A percentile compares a stretch with the other conserved stretches of the same genome.
These are phyloP conservation scores for Ormosia emarginata DNA, from an alignment of 306 rosid species.

Conservation along the genomic window DNA sequence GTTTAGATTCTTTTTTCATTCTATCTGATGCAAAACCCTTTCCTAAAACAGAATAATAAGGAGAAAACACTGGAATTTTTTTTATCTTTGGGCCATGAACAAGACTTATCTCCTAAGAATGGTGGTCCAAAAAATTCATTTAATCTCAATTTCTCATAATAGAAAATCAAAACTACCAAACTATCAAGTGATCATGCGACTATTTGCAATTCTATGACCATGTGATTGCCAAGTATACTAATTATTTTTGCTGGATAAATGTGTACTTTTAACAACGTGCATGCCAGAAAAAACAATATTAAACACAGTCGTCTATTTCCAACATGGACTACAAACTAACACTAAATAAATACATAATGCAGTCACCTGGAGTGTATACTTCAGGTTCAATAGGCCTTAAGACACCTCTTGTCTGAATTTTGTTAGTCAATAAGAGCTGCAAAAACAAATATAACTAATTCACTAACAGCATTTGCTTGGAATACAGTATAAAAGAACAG, in stretches of 20 bases:
- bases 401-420: slow-evolving; percentile 88
- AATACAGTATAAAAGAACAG: slow-evolving; percentile 13
- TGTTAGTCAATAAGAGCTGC: slow-evolving; percentile 85
- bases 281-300: neutral
- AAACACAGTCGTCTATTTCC: neutral
- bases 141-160: neutral
- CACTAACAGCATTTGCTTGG: slow-evolving; percentile 3
- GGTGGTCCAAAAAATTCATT: neutral
- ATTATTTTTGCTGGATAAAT: neutral
- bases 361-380: slow-evolving; percentile 78
- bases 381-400: slow-evolving; percentile 76
- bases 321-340: neutral
- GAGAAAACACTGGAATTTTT: neutral
- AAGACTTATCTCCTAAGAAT: neutral
- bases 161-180: neutral
- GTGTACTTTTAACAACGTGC: neutral
- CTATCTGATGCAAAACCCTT: neutral
- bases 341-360: slow-evolving; percentile 8
- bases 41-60: neutral
- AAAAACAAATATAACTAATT: slow-evolving; percentile 12
- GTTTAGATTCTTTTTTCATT: neutral
- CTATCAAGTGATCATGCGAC: neutral
- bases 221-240: neutral
- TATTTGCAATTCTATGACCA: neutral
- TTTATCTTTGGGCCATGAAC: neutral